Conservation (phyloP, 2,329 filamentous ascomycete species). For the Penicillium sp. region DNA sequence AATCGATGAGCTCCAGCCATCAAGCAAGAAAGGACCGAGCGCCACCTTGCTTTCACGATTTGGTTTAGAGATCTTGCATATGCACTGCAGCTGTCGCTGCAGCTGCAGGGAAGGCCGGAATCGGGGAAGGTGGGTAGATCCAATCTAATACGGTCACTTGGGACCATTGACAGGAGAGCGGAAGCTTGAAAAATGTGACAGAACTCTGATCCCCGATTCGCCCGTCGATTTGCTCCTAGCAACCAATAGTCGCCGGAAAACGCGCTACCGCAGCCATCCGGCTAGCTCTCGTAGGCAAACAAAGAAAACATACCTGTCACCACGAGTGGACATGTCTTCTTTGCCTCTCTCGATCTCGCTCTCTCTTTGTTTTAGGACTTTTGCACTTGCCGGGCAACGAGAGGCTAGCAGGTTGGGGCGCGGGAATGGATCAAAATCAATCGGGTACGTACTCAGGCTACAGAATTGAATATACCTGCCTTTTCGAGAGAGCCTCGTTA, state of each 20-base stretch:
- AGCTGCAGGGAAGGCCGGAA: slow-evolving; percentile 20
- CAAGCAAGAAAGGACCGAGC: background rate
- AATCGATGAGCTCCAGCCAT: background rate
- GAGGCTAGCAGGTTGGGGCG: background rate
- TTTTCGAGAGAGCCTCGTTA: background rate
- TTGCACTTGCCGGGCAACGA: background rate
- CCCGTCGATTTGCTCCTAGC: background rate
- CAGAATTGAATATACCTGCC: background rate
- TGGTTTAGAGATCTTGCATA: slow-evolving; percentile 24
- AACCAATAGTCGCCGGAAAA: background rate
- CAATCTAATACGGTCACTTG: slow-evolving; percentile 1
- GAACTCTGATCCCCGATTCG: background rate
- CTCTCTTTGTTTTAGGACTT: slow-evolving; percentile 1
- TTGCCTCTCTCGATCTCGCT: slow-evolving; percentile 2
- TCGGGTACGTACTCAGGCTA: background rate
- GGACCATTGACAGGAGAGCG: background rate
- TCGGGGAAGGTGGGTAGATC: slow-evolving; percentile 8
- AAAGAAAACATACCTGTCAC: background rate
- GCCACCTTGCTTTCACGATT: slow-evolving; percentile 13
- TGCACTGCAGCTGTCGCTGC: slow-evolving; percentile 12
- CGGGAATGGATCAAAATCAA: background rate
- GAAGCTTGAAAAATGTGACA: background rate
- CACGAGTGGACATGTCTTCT: background rate
- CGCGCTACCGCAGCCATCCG: background rate
- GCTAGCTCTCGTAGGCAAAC: background rate